Percentiles rank a stretch among this genome's conserved stretches.
phyloP scores from a whole-genome alignment of 352 stramenopile species.

The Albugo candida region DNA sequence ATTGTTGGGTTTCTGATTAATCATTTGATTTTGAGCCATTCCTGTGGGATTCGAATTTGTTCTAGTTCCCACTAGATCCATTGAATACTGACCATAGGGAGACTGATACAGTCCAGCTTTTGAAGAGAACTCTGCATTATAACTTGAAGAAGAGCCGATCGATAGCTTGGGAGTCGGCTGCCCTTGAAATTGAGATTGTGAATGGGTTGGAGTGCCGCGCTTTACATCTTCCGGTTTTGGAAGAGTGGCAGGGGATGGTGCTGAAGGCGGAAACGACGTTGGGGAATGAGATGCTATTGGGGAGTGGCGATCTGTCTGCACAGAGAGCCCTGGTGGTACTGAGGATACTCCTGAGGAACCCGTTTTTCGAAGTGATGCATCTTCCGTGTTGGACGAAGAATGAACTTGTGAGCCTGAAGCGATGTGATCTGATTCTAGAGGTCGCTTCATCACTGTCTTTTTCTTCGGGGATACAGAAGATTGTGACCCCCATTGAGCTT shows the following conservation, averaged over 20 bases:
- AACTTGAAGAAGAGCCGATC: constrained; percentile 26
- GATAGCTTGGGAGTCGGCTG: constrained; percentile 40
- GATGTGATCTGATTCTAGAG: too few species aligned
- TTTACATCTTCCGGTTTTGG: constrained; percentile 76
- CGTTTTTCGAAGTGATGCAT: constrained; percentile 3
- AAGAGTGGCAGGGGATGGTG: constrained; percentile 64
- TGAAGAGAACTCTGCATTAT: constrained; percentile 26
- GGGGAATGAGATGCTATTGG: constrained; percentile 48
- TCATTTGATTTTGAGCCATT: constrained; percentile 19
- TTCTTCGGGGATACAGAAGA: too few species aligned
- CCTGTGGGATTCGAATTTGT: constrained; percentile 5
- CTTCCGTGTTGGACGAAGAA: not conserved
- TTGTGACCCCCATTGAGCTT: too few species aligned
- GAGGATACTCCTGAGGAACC: constrained; percentile 5
- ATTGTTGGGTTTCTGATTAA: constrained; percentile 15
- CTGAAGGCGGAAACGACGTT: constrained; percentile 36
- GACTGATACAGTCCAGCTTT: constrained; percentile 52
- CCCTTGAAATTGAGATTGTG: constrained; percentile 28
- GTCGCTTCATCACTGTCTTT: too few species aligned
- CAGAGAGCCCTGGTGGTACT: constrained; percentile 43
- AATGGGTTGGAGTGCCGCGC: constrained; percentile 38
- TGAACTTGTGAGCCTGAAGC: too few species aligned
- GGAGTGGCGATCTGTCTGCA: constrained; percentile 42
- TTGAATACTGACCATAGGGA: constrained; percentile 65
- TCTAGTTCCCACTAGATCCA: constrained; percentile 35